Evolutionary conservation across 345 rosid species (phyloP).

Genomic region (Gossypium thurberi): DNA sequence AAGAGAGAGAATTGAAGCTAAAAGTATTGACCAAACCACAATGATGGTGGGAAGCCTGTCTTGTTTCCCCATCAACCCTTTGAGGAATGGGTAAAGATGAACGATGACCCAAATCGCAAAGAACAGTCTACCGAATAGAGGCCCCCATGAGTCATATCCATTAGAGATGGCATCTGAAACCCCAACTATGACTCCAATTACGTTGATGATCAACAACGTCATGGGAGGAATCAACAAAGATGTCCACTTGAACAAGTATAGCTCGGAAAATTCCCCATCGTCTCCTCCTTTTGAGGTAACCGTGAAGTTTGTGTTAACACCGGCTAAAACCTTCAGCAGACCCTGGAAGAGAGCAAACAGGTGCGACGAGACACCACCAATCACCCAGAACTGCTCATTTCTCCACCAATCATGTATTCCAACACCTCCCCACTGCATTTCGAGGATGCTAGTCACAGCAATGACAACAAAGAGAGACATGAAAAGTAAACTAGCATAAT

Average conservation of each 20-base stretch:
- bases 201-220: slow-evolving; percentile 47
- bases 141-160: slow-evolving; percentile 70
- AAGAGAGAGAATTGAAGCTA: slow-evolving; percentile 49
- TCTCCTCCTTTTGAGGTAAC: slow-evolving; percentile 63
- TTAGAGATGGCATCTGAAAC: slow-evolving; percentile 54
- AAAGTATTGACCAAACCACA: slow-evolving; percentile 56
- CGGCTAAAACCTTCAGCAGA: slow-evolving; percentile 60
- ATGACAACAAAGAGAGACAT: slow-evolving; percentile 54
- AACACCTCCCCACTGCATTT: slow-evolving; percentile 76
- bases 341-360: slow-evolving; percentile 65
- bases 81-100: slow-evolving; percentile 63
- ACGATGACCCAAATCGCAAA: slow-evolving; percentile 60
- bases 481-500: slow-evolving; percentile 48
- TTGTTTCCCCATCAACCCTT: slow-evolving; percentile 55
- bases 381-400: slow-evolving; percentile 73
- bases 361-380: slow-evolving; percentile 59
- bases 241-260: slow-evolving; percentile 66
- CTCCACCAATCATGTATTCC: slow-evolving; percentile 78
- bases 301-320: slow-evolving; percentile 55
- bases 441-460: slow-evolving; percentile 53
- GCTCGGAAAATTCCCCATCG: slow-evolving; percentile 57
- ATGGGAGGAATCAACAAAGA: slow-evolving; percentile 48
- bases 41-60: slow-evolving; percentile 54
- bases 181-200: slow-evolving; percentile 53
- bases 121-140: slow-evolving; percentile 50